These are phyloP conservation scores for Biscutella laevigata DNA, from an alignment of 441 rosid species.

Conservation along the genomic window DNA sequence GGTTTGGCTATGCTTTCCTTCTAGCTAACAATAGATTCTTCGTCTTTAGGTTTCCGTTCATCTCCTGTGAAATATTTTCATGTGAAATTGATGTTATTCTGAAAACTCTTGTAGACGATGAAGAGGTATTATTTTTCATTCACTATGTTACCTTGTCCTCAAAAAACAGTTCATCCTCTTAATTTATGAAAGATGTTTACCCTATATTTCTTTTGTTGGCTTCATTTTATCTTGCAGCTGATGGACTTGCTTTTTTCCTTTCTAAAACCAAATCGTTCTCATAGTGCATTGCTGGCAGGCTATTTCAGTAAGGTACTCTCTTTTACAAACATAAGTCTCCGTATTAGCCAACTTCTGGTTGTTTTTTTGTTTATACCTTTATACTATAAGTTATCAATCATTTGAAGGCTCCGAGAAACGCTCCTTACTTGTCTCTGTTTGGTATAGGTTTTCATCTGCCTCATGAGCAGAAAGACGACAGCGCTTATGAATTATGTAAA, in stretches of 20 bases:
- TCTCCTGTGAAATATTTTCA: conserved; percentile 92
- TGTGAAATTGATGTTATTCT: conserved; percentile 96
- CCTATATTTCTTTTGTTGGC: not conserved
- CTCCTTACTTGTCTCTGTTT: conserved; percentile 18
- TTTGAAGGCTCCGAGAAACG: not conserved
- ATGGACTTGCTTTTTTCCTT: conserved; percentile 94
- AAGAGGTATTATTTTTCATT: conserved; percentile 47
- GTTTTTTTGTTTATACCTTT: not conserved
- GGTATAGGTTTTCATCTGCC: conserved; percentile 83
- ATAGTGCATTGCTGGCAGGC: conserved; percentile 90
- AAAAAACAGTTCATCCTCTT: not conserved
- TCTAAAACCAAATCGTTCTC: conserved; percentile 80
- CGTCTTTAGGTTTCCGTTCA: conserved; percentile 72
- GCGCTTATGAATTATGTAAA: conserved; percentile 87
- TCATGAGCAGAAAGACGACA: conserved; percentile 91
- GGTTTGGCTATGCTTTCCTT: not conserved
- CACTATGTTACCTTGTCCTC: not conserved
- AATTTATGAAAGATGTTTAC: not conserved
- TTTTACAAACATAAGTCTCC: not conserved
- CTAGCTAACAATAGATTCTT: conserved; percentile 12
- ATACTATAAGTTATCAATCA: not conserved
- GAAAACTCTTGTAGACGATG: conserved; percentile 85
- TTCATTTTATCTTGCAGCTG: conserved; percentile 41
- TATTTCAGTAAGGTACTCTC: conserved; percentile 86
- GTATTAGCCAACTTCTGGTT: not conserved